A percentile compares a stretch with the other conserved stretches of the same genome.
Conservation (phyloP, 2,329 filamentous ascomycete genomes). For the Acephala macrosclerotiorum region DNA sequence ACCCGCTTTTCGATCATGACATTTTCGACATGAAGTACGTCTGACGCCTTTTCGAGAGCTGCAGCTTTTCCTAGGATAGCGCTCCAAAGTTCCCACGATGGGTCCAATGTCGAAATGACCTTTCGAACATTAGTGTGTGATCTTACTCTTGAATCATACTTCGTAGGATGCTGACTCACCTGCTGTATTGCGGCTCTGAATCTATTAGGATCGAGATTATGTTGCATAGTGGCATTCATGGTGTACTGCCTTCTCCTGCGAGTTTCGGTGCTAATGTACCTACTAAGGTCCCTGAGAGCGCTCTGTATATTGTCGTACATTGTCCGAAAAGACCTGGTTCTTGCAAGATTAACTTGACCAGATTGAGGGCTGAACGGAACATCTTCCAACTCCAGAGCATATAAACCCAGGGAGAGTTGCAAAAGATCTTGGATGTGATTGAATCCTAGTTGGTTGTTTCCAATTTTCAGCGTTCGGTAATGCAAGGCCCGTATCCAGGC, state of each 20-base stretch:
- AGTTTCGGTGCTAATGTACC: conserved; percentile 4
- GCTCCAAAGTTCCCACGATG: conserved; percentile 37
- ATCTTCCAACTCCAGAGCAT: neutral
- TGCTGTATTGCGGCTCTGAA: neutral
- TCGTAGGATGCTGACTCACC: neutral
- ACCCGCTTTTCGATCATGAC: conserved; percentile 25
- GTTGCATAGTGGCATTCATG: neutral
- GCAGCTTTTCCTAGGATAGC: conserved; percentile 39
- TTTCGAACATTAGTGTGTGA: neutral
- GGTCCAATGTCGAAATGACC: conserved; percentile 6
- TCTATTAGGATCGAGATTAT: conserved; percentile 2
- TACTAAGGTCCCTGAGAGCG: neutral
- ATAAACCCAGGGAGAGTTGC: neutral
- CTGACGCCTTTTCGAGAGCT: conserved; percentile 36
- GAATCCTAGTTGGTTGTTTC: conserved; percentile 2
- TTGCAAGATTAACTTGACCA: conserved; percentile 14
- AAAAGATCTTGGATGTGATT: neutral
- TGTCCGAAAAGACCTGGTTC: neutral
- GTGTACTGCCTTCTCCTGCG: neutral
- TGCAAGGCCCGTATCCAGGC: conserved; percentile 30
- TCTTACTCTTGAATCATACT: neutral
- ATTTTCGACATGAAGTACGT: conserved; percentile 30
- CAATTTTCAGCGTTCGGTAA: conserved; percentile 24
- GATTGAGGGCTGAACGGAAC: neutral
- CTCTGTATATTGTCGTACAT: neutral